Evolutionary conservation across 805 yeast species (phyloP).

Genomic region (Cyberlindnera bimundalis): DNA sequence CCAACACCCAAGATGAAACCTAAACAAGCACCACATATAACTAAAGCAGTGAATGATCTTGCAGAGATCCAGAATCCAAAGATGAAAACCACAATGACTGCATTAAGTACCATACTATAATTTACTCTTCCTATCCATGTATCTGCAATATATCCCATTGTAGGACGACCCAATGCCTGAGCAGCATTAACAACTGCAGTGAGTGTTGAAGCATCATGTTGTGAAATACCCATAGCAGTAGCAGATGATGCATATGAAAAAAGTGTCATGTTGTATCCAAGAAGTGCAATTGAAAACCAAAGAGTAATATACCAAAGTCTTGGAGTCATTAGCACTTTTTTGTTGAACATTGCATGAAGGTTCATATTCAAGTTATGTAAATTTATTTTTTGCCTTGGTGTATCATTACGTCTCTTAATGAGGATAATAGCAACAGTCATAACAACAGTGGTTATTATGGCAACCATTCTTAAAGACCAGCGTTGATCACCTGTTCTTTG

Average conservation of each 20-base stretch:
- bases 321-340: slow-evolving; percentile 29
- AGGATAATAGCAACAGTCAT: slow-evolving; percentile 40
- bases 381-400: slow-evolving; percentile 16
- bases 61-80: slow-evolving; percentile 47
- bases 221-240: slow-evolving; percentile 43
- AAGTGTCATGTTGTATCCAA: slow-evolving; percentile 42
- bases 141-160: slow-evolving; percentile 45
- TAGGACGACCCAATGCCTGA: slow-evolving; percentile 47
- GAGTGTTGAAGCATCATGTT: slow-evolving; percentile 41
- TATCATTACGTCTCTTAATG: slow-evolving; percentile 30
- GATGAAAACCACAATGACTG: slow-evolving; percentile 33
- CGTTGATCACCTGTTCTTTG: slow-evolving; percentile 39
- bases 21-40: slow-evolving; percentile 39
- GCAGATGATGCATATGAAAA: slow-evolving; percentile 47
- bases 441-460: slow-evolving; percentile 34
- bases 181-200: slow-evolving; percentile 47
- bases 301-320: slow-evolving; percentile 31
- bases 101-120: slow-evolving; percentile 36
- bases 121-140: slow-evolving; percentile 42
- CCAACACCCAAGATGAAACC: slow-evolving; percentile 46
- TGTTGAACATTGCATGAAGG: slow-evolving; percentile 34
- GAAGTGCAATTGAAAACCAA: slow-evolving; percentile 37
- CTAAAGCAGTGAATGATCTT: slow-evolving; percentile 36
- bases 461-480: slow-evolving; percentile 48
- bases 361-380: slow-evolving; percentile 11